Evolutionary conservation across 495 filamentous ascomycete genomes (phyloP), one percentile per base, ranked within the genome.

Genomic region (Hypoxylon lienhwacheense): DNA sequence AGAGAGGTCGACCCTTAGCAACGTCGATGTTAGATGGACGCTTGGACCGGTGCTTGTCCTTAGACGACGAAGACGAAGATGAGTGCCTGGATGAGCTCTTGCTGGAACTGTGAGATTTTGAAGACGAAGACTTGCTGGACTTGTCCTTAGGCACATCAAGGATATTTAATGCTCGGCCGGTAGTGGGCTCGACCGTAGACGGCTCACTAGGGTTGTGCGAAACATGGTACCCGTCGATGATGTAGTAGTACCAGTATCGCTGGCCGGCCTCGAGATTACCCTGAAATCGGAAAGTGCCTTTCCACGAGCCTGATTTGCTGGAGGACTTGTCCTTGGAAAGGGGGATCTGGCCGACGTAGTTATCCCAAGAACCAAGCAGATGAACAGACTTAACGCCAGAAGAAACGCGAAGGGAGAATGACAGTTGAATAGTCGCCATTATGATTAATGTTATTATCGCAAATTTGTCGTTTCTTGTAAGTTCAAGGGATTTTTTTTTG

Each of bases 221-320:
- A 70, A 96, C 87, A 73, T 97, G 91, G 84, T 97, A 97, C 53
- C 93, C 93, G 68, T 98, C 93, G 75, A 97, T 95, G 87, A 98
- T 96, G 80, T 96, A 98, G 82, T 98, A 98, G 84, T 97, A 98
- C 93, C 95, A 98, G 85, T 97, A 97, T 62, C 93, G 85, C 66
- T 85, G 81, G 51, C 91, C 89, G 47, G 88, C 78, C 77, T 91
- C 82, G 45, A 96, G 80, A 51, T 88, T 87, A 68, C 85, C 85
- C 76, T 92, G 90, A 78, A 98, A 96, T 73, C 88, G 84, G 81
- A 98, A 96, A 67, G 90, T 95, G 68, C 93, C 95, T 64, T 89
- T 86, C 88, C 95, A 97, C 47, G 85, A 83, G 65, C 88, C 91
- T 55, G 81, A 79, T 81, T 90, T 95, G 73, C 79, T 83, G 50